Conservation (phyloP, 139 green algal species). For the Coccomyxa sp. region DNA sequence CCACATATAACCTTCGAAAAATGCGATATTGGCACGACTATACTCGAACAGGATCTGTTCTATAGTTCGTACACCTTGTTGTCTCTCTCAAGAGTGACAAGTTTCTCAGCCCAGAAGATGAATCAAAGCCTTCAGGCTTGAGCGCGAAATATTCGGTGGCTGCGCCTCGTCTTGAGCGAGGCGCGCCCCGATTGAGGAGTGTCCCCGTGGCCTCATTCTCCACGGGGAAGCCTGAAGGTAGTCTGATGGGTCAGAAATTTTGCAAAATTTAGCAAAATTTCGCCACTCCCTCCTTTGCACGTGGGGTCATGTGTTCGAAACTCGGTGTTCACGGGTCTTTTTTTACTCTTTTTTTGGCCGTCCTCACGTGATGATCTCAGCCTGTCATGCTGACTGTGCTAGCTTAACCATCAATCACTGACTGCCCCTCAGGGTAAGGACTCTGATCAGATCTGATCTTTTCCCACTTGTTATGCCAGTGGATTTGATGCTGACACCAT, state of each 20-base stretch:
- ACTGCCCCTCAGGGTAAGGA: too few relatives aligned
- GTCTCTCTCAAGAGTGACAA: conserved; percentile 64
- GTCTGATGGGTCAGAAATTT: conserved; percentile 15
- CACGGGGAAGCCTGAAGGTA: conserved; percentile 12
- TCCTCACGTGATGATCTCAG: too few relatives aligned
- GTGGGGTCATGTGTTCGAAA: too few relatives aligned
- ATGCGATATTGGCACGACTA: conserved; percentile 42
- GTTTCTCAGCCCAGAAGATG: conserved; percentile 54
- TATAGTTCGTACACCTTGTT: conserved; percentile 76
- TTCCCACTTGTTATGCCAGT: too few relatives aligned
- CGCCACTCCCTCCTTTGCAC: too few relatives aligned
- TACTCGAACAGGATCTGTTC: conserved; percentile 83
- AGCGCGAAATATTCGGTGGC: conserved; percentile 38
- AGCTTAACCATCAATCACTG: too few relatives aligned
- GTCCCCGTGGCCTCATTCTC: conserved; percentile 24
- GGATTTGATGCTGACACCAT: too few relatives aligned
- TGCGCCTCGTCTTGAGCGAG: conserved; percentile 9
- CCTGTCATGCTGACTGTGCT: too few relatives aligned
- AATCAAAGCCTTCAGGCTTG: conserved; percentile 32
- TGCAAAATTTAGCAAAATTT: background rate
- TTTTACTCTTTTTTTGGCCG: too few relatives aligned
- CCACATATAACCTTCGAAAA: too few relatives aligned
- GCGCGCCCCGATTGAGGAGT: conserved; percentile 37
- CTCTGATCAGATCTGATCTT: too few relatives aligned
- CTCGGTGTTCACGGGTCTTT: too few relatives aligned